A percentile compares a stretch with the other conserved stretches of the same genome.
These are phyloP conservation scores for Kondoa subrosea DNA, from an alignment of 768 basidiomycete species.

Conservation along the genomic window DNA sequence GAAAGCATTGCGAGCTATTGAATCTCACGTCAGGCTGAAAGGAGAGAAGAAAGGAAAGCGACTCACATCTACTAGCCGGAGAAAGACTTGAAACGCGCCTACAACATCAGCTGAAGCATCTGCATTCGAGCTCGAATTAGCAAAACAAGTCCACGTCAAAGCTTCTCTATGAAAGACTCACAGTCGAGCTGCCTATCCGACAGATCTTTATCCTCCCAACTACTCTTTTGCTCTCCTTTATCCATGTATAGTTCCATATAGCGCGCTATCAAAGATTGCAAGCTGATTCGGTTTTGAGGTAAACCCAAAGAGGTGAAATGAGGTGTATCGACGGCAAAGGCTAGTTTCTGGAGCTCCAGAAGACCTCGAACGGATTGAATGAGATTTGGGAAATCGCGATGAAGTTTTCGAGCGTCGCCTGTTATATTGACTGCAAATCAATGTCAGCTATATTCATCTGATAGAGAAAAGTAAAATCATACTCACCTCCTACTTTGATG, in stretches of 20 bases:
- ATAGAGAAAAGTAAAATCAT: neutral
- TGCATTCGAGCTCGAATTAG: neutral
- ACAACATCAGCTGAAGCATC: conserved; percentile 6
- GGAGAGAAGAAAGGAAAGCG: neutral
- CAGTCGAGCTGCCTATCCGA: conserved; percentile 5
- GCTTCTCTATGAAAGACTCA: conserved; percentile 1
- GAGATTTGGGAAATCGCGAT: conserved; percentile 2
- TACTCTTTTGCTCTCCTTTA: neutral
- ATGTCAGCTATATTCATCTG: neutral
- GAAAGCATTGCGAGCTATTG: neutral
- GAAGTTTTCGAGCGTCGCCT: conserved; percentile 4
- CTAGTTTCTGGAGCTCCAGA: neutral
- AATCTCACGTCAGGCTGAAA: neutral
- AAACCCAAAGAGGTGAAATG: neutral
- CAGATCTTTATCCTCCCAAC: neutral
- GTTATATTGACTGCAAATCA: too few relatives aligned
- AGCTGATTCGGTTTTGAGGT: neutral
- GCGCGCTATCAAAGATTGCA: neutral
- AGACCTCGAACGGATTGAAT: neutral
- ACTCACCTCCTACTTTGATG: conserved; percentile 2
- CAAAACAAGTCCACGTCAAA: neutral
- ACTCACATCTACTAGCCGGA: neutral
- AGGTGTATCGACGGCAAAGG: neutral
- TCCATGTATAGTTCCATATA: conserved; percentile 5
- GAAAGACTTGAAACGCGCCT: conserved; percentile 1